Base-by-base conservation (phyloP, 2,329 filamentous ascomycete genomes). In the Claviceps citrina region DNA sequence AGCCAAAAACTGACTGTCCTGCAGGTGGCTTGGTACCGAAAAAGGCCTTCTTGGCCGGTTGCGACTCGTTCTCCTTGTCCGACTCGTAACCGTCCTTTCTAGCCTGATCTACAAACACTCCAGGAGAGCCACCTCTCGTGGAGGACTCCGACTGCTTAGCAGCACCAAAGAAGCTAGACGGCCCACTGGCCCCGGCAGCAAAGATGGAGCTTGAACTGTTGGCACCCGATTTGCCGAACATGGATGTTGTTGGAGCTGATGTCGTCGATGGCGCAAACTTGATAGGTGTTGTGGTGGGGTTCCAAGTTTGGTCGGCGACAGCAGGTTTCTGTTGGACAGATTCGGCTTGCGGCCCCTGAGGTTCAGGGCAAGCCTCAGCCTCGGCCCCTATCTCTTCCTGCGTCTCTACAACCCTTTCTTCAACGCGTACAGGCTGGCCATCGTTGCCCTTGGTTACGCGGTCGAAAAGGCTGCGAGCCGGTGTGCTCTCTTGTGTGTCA, bases 401-500 rank as follows among this genome's bases (percentile, higher is more conserved):
- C 15, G 42, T 35, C 18, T 45, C 47, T 39, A 51, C 52, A 32
- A 19, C 51, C 39, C 41, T 34, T 43, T 54, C 44, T 39, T 56
- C 49, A 45, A 62, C 51, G 20, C 68, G 63, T 2, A 72, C 52
- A 13, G 68, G 65, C 42, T 73, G 63, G 2, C 70, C 69, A 44
- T 70, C 63, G 15, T 52, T 58, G 35, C 61, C 66, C 52, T 65
- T 70, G 5, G 63, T 67, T 7, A 76, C 63, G 26, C 72, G 67
- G 30, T 74, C 71, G 46, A 75, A 75, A 12, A 76, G 51, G 51
- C 71, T 74, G 34, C 63, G 61, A 16, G 62, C 64, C 18, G 67
- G 60, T 3, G 62, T 64, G 43, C 59, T 62, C 31, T 67, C 65
- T 4, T 64, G 60, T 2, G 60, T 66, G 5, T 61, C 64, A 7